Evolutionary conservation across 176 grass and related monocot genomes (phyloP), one percentile per base, ranked within the genome.

Genomic region (Eleusine indica): DNA sequence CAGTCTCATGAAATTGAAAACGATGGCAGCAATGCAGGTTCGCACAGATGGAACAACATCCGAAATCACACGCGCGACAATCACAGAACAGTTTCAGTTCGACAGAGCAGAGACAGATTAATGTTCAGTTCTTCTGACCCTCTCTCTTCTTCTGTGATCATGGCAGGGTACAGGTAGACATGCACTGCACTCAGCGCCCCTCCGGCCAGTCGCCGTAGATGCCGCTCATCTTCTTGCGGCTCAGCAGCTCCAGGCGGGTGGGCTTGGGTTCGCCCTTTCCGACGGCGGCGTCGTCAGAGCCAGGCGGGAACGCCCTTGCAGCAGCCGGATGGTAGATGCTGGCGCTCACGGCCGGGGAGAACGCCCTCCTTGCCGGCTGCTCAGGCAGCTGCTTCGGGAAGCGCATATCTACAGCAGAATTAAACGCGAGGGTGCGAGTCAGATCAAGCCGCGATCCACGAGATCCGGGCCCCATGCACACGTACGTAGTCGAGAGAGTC

Each of bases 161-260:
- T 29, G 52, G 66, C 15, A 52, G 67, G 67, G 21, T 65, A 28
- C 29, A 15, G 28, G 13, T 67, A 46, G 70, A 35, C 78, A 81
- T 32, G 62, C 77, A 15, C 2, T 9, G 53, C 38, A 9, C 30
- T 30, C 62, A 69, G 47, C 29, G 8, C 48, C 63, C n/a, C 49
- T 75, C 84, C 60, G 63, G 74, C 84, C 61, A 90, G 88, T 90
- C 84, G 75, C 75, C 84, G 70, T 90, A 87, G 84, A 90, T 75
- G 63, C 75, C 70, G 3, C 19, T 44, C 52, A 3, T 49, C 73
- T 73, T 85, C 40, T 73, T 79, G 35, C 51, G n/a, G 58, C 73
- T 51, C 0, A 90, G 74, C 0, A 68, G 12, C 83, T 54, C 60
- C 39, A 90, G 83, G 30, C 47, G 68, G 47, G 11, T 62, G 46